Evolutionary conservation across 139 green algal genomes (phyloP).

Genomic region (Zygnema circumcarinatum): DNA sequence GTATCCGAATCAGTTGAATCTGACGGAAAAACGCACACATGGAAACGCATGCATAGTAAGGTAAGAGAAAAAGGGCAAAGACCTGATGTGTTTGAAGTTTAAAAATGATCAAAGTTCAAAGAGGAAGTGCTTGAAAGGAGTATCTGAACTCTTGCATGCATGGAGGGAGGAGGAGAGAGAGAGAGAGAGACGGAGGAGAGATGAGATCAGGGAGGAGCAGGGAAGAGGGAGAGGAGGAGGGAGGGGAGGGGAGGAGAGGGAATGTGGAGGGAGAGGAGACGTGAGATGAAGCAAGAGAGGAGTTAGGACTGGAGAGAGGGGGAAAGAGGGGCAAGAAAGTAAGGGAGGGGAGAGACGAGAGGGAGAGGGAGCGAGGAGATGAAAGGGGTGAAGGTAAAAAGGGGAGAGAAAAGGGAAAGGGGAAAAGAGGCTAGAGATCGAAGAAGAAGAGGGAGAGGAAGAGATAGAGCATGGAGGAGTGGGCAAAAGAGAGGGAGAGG

Average conservation of each 20-base stretch:
- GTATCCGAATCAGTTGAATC: slow-evolving; percentile 77
- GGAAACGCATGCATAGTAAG: too few species aligned
- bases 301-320: too few species aligned
- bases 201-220: neutral
- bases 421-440: neutral
- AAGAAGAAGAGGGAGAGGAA: neutral
- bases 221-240: neutral
- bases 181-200: neutral
- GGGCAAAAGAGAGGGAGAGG: neutral
- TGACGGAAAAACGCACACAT: slow-evolving; percentile 44
- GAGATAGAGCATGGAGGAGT: neutral
- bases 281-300: neutral
- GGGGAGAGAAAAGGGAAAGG: neutral
- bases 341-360: neutral
- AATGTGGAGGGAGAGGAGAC: neutral
- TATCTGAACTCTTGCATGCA: neutral
- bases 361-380: neutral
- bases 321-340: neutral
- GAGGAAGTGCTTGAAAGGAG: neutral
- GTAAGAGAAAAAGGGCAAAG: slow-evolving; percentile 5
- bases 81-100: neutral
- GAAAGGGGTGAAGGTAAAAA: neutral
- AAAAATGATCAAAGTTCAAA: neutral
- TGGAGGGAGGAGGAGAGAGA: neutral
- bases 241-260: neutral